Base-by-base conservation (phyloP, 2,329 filamentous ascomycete species). In the Pseudocercospora musae region DNA sequence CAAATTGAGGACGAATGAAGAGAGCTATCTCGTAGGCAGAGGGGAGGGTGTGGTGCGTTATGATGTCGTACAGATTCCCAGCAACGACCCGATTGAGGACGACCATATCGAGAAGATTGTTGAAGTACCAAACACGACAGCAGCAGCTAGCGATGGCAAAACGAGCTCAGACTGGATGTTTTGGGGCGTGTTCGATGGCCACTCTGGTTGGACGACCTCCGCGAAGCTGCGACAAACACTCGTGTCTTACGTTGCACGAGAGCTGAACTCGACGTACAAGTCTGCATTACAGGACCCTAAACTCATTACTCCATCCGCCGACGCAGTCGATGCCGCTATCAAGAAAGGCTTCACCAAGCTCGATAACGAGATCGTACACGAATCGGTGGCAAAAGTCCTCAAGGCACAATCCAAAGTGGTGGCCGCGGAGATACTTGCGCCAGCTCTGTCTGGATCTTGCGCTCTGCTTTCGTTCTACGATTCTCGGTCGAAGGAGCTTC, bases 31-130 rank as follows among this genome's bases (percentile, higher is more conserved):
- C 9, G 91, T 99, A 44, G 92, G 92, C 63, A 84, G 95, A 57
- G 96, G 95, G 13, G 86, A 91, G 75, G 95, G 95, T 40, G 94
- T 99, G 42, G 88, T 96, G 66, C 87, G 95, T 68, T 99, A 99
- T 74, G 95, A 99, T 77, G 82, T 97, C 8, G 92, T 95, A 23
- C 95, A 99, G 77, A 85, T 98, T 64, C 91, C 94, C 9, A 96
- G 92, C 80, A 99, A 99, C 76, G 91, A 96, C 71, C 95, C 95
- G 0, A 99, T 99, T 62, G 95, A 99, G 79, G 95, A 99, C 73
- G 96, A 99, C 74, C 95, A 99, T 74, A 91, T 93, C 57, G 95
- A 99, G 80, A 96, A 96, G 84, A 97, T 98, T 72, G 92, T 99
- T 52, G 91, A 98, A 77, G 87, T 97, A 8, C 89, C 91, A 4